Percentiles rank a stretch among this genome's conserved stretches.
These are phyloP conservation scores for Chytriomyces sp. DNA, from an alignment of 192 early-diverging fungal species.

Conservation along the genomic window DNA sequence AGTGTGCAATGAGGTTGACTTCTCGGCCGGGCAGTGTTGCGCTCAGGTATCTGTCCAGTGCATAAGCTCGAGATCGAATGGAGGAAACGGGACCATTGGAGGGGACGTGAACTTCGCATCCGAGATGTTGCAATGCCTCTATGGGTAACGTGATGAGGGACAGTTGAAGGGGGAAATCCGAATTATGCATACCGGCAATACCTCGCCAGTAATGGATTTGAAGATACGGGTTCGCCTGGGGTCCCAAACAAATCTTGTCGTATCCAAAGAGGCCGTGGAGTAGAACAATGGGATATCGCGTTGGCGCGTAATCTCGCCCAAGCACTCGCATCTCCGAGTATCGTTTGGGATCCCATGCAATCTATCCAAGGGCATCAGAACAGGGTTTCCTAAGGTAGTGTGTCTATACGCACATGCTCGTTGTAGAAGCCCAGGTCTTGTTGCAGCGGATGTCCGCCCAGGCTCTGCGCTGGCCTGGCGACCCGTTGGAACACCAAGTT, in stretches of 20 bases:
- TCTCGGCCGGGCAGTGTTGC: conserved; percentile 51
- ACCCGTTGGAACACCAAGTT: not conserved
- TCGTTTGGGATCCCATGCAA: conserved; percentile 24
- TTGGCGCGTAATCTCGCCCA: conserved; percentile 60
- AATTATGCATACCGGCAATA: conserved; percentile 48
- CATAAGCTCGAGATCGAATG: conserved; percentile 69
- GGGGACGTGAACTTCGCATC: conserved; percentile 79
- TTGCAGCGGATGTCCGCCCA: not conserved
- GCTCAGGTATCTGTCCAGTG: conserved; percentile 71
- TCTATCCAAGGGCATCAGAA: too few relatives aligned
- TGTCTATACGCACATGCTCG: too few relatives aligned
- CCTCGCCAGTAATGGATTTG: conserved; percentile 90
- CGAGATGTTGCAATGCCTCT: conserved; percentile 74
- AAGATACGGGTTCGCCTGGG: conserved; percentile 72
- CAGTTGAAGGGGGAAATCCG: not conserved
- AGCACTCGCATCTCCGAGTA: conserved; percentile 2
- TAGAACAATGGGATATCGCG: conserved; percentile 77
- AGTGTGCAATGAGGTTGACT: conserved; percentile 87
- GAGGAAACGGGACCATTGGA: conserved; percentile 76
- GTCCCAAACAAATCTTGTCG: conserved; percentile 62
- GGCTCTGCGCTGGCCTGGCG: not conserved
- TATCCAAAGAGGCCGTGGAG: conserved; percentile 94
- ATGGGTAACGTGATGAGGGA: conserved; percentile 20
- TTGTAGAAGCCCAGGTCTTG: not conserved
- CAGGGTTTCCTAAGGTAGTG: too few relatives aligned